Conservation (phyloP, 192 early-diverging fungal genomes). For the Rhizophlyctis rosea region DNA sequence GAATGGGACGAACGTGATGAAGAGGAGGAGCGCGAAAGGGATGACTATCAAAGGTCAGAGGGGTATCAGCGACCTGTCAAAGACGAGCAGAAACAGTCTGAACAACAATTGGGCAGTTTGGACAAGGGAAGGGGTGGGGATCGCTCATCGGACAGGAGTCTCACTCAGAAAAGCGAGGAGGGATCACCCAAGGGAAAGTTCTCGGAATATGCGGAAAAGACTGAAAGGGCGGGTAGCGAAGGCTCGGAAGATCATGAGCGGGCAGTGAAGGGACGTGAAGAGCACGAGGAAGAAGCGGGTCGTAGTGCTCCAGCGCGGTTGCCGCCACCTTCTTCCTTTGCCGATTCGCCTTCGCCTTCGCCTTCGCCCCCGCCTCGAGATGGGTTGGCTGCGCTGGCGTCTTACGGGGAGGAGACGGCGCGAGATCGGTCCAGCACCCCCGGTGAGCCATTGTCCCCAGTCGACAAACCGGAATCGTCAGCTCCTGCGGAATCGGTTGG, state of each 20-base stretch:
- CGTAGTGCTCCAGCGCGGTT: not conserved
- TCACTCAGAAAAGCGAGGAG: no score
- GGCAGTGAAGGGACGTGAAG: not conserved
- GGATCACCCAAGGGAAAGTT: no score
- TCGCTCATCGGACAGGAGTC: no score
- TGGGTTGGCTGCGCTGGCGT: not conserved
- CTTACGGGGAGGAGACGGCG: not conserved
- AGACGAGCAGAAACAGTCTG: no score
- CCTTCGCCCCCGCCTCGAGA: not conserved
- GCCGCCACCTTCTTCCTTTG: not conserved
- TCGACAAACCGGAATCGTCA: not conserved
- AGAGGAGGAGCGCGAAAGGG: not conserved
- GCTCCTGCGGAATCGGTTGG: not conserved
- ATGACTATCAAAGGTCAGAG: no score
- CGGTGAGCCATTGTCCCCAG: not conserved
- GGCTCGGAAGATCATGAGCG: not conserved
- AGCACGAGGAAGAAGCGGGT: not conserved
- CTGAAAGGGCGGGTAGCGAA: not conserved
- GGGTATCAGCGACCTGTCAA: no score
- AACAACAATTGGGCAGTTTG: no score
- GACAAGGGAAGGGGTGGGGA: no score
- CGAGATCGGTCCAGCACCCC: not conserved
- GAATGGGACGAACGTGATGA: not conserved
- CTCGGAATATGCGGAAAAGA: not conserved
- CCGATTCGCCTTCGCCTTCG: not conserved